Base-by-base conservation (phyloP, 2,329 filamentous ascomycete species). In the Parafenestella ontariensis region DNA sequence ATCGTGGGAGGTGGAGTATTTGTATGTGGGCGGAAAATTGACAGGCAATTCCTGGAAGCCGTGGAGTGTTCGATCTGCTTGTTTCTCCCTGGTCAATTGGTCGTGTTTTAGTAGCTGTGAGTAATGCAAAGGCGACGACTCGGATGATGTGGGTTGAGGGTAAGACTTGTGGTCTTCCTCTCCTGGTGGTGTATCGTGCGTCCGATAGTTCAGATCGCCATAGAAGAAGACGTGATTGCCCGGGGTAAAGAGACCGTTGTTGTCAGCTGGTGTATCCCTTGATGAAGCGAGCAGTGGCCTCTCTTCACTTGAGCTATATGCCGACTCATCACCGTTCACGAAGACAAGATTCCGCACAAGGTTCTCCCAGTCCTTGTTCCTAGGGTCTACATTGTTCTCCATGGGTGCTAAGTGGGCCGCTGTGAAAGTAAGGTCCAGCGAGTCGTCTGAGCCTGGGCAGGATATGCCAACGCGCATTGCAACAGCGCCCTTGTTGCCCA, bases 401-500 rank as follows among this genome's bases (percentile, higher is more conserved):
- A 92, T 91, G 6, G 94, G 90, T 0, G 93, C 91, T 51, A 98
- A 80, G 76, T 99, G 95, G 11, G 92, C 91, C 34, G 91, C 87
- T 36, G 96, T 88, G 72, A 98, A 95, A 0, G 92, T 96, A 50
- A 97, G 75, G 66, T 90, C 85, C 23, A 89, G 84, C 4, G 67
- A 69, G 20, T 72, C 72, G 3, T 78, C 73, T 36, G 79, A 77
- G 4, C 64, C 64, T 13, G 74, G 70, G 5, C 67, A 67, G 17
- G 76, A 69, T 66, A 91, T 89, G 13, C 86, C 82, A 39, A 95
- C 76, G 29, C 92, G 83, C 56, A 94, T 82, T 0, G 89, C 95
- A 0, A 96, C 89, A 3, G 92, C 94, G 26, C 94, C 95, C 77
- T 99, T 99, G 76, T 97, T 97, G 15, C 92, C 95, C 89, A 96